Evolutionary conservation across 768 basidiomycete genomes (phyloP).

Genomic region (Coprinopsis strossmayeri): DNA sequence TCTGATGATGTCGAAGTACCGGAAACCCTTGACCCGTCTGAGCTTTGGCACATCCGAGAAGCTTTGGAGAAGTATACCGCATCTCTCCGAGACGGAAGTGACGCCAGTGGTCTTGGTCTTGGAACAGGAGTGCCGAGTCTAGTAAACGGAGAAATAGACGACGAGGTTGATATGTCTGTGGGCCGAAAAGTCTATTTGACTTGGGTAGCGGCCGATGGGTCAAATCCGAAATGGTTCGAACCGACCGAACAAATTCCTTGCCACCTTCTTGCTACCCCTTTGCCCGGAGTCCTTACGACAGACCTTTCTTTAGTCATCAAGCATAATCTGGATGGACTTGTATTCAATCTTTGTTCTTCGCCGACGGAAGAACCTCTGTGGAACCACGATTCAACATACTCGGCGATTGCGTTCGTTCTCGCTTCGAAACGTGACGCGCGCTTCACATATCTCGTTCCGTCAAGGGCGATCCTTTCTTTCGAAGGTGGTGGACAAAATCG

Average conservation of each 20-base stretch:
- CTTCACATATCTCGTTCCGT: slow-evolving; percentile 70
- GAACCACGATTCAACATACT: slow-evolving; percentile 78
- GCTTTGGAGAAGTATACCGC: slow-evolving; percentile 82
- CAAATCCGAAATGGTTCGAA: slow-evolving; percentile 34
- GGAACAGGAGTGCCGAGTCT: slow-evolving; percentile 73
- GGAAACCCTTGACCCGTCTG: slow-evolving; percentile 84
- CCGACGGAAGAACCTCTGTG: slow-evolving; percentile 34
- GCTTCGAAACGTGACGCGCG: slow-evolving; percentile 88
- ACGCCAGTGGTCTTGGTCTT: slow-evolving; percentile 54
- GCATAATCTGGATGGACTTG: slow-evolving; percentile 65
- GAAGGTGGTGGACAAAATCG: slow-evolving; percentile 66
- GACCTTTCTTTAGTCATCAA: slow-evolving; percentile 53
- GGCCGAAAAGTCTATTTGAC: slow-evolving; percentile 62
- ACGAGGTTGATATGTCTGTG: slow-evolving; percentile 74
- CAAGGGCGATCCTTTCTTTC: slow-evolving; percentile 66
- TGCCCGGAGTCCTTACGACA: slow-evolving; percentile 44
- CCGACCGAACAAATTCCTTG: slow-evolving; percentile 23
- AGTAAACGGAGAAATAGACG: slow-evolving; percentile 84
- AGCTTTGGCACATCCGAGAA: slow-evolving; percentile 74
- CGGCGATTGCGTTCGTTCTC: slow-evolving; percentile 89
- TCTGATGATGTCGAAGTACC: slow-evolving; percentile 58
- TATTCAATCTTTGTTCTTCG: slow-evolving; percentile 41
- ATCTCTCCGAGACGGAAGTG: slow-evolving; percentile 50
- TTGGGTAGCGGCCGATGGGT: slow-evolving; percentile 55
- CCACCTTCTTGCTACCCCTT: slow-evolving; percentile 59